These are phyloP conservation scores for Tuber melanosporum DNA, from an alignment of 495 filamentous ascomycete genomes.

Conservation along the genomic window DNA sequence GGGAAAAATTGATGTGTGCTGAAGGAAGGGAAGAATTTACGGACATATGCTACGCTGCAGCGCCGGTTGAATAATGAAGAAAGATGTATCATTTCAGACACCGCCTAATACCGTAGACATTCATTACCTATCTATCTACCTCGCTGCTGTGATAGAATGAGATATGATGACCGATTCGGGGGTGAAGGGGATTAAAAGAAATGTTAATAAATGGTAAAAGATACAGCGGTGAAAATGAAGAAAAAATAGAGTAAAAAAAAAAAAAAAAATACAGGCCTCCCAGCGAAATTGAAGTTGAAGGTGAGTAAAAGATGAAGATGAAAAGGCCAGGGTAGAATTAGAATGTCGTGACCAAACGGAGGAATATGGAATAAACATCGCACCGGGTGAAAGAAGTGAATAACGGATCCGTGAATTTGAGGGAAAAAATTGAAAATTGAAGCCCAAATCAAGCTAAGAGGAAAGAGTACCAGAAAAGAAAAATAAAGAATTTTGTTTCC, in stretches of 20 bases:
- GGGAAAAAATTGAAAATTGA: not conserved
- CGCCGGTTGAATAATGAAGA: not conserved
- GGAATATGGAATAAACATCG: not conserved
- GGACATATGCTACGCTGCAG: not conserved
- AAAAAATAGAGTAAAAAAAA: not conserved
- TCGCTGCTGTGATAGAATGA: not conserved
- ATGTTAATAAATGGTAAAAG: not conserved
- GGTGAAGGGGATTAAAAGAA: not conserved
- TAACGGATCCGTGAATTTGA: not conserved
- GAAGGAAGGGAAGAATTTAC: not conserved
- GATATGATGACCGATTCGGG: not conserved
- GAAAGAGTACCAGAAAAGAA: conserved; percentile 13
- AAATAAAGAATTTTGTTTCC: conserved; percentile 16
- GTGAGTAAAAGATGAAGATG: not conserved
- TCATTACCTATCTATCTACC: not conserved
- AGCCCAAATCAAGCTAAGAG: not conserved
- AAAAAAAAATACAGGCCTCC: not conserved
- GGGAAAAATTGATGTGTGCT: not conserved
- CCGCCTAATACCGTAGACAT: not conserved
- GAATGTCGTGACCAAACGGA: not conserved
- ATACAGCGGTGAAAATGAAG: not conserved
- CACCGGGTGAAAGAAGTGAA: not conserved
- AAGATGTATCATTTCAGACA: not conserved
- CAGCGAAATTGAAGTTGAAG: not conserved
- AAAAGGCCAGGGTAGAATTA: not conserved